Conservation (phyloP, 768 basidiomycete genomes). For the Mycena indigotica region DNA sequence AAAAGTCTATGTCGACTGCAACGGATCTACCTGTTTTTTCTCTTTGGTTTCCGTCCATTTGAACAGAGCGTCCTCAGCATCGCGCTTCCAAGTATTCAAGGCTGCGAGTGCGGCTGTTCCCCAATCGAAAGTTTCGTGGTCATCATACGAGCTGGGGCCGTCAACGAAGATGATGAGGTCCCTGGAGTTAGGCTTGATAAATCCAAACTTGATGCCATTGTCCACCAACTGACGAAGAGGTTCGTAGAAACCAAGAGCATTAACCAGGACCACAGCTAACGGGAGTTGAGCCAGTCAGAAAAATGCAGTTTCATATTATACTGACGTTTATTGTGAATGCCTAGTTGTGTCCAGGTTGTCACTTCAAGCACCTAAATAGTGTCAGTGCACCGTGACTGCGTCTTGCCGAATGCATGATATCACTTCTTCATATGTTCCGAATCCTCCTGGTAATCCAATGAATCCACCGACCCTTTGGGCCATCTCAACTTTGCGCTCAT, state of each 20-base stretch:
- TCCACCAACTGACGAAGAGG: conserved; percentile 78
- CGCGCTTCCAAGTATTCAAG: conserved; percentile 59
- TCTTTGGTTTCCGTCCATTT: conserved; percentile 51
- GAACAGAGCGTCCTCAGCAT: conserved; percentile 38
- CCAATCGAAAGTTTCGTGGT: conserved; percentile 75
- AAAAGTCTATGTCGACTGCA: conserved; percentile 11
- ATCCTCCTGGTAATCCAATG: conserved; percentile 89
- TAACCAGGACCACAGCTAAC: conserved; percentile 81
- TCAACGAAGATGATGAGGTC: conserved; percentile 75
- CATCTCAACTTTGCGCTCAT: conserved; percentile 91
- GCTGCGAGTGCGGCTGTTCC: conserved; percentile 68
- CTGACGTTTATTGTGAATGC: conserved; percentile 83
- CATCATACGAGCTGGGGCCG: conserved; percentile 53
- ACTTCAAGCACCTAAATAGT: conserved; percentile 76
- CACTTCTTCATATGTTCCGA: conserved; percentile 96
- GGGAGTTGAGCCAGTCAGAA: no score
- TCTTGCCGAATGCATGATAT: conserved; percentile 6
- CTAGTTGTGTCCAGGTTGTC: conserved; percentile 91
- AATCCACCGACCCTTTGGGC: conserved; percentile 80
- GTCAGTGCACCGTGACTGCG: neutral
- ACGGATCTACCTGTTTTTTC: conserved; percentile 23
- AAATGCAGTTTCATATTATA: no score
- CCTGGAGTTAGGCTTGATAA: conserved; percentile 67
- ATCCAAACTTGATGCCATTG: conserved; percentile 67
- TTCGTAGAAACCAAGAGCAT: conserved; percentile 82